Conservation (phyloP, 2,329 filamentous ascomycete species). For the Chaetomiaceae sp. region DNA sequence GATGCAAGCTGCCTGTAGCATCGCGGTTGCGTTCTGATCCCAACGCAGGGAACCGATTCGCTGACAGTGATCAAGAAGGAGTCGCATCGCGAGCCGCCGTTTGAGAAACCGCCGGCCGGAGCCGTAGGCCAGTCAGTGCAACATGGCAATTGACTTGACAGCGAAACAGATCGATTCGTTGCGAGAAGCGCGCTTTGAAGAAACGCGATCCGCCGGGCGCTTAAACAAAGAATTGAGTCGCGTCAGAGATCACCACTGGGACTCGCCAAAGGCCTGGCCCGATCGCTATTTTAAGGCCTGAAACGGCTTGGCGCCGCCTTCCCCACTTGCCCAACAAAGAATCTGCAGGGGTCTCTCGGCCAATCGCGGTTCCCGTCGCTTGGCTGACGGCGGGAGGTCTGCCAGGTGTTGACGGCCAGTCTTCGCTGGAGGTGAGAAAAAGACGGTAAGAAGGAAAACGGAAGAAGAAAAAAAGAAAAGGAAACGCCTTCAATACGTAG, state of each 20-base stretch:
- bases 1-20: not conserved
- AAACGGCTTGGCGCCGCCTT: not conserved
- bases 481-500: no score
- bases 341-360: not conserved
- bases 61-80: not conserved
- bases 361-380: not conserved
- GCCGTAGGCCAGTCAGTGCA: not conserved
- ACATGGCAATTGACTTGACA: not conserved
- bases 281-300: not conserved
- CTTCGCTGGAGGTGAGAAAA: no score
- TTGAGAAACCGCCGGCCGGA: conserved; percentile 9
- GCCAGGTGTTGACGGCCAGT: no score
- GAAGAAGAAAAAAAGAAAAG: no score
- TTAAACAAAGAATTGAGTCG: not conserved
- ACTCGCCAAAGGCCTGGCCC: not conserved
- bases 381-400: no score
- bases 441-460: no score
- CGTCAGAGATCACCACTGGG: not conserved
- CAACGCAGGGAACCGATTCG: conserved; percentile 4
- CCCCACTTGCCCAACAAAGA: not conserved
- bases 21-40: not conserved
- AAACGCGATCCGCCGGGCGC: not conserved
- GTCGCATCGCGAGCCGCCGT: not conserved
- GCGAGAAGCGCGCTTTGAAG: not conserved
- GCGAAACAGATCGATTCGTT: not conserved